Conservation (phyloP, 441 rosid genomes). For the Gossypium trilobum region DNA sequence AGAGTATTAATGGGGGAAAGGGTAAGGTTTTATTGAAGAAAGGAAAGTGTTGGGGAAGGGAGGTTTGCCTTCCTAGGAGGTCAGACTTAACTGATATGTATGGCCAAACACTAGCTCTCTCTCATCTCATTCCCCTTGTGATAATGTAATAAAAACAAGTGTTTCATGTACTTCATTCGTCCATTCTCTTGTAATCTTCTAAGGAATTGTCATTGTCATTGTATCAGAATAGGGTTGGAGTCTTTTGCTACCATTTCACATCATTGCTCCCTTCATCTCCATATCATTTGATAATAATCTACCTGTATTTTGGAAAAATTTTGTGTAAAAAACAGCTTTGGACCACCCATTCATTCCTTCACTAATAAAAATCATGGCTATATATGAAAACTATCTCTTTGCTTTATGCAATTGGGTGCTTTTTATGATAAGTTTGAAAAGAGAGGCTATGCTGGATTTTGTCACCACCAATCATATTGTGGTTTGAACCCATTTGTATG, state of each 20-base stretch:
- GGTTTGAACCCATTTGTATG: background rate
- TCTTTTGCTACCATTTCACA: constrained; percentile 21
- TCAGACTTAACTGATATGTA: constrained; percentile 8
- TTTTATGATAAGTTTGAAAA: background rate
- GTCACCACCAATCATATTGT: background rate
- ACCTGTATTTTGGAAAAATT: background rate
- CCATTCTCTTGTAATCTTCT: constrained; percentile 32
- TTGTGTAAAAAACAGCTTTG: background rate
- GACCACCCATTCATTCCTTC: background rate
- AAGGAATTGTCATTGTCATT: constrained; percentile 42
- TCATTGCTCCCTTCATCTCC: background rate
- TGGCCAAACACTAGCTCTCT: constrained; percentile 12
- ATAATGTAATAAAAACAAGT: constrained; percentile 10
- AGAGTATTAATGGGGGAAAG: constrained; percentile 12
- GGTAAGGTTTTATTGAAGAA: constrained; percentile 7
- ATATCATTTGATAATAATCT: constrained; percentile 15
- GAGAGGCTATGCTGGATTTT: background rate
- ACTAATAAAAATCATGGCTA: background rate
- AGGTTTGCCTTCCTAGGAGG: constrained; percentile 16
- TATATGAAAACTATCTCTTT: background rate
- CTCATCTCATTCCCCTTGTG: constrained; percentile 17
- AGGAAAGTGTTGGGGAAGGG: constrained; percentile 5
- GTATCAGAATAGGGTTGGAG: constrained; percentile 27
- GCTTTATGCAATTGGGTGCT: background rate
- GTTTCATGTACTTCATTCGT: constrained; percentile 32